phyloP scores from a whole-genome alignment of 257 asterid genomes.

The Capsicum pubescens region DNA sequence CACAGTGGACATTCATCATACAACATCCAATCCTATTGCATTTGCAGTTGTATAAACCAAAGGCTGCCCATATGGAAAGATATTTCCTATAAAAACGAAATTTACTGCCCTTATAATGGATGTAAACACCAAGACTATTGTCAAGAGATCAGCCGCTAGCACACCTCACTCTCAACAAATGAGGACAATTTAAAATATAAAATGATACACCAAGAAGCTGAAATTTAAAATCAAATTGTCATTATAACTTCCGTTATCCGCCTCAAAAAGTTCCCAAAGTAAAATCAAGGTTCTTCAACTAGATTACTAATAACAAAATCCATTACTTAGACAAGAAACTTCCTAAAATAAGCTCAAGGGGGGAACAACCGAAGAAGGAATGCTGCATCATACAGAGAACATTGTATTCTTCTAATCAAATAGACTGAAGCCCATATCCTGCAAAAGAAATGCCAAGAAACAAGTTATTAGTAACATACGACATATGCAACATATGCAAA shows the following conservation, averaged over 20 bases:
- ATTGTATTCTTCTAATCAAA: conserved; percentile 13
- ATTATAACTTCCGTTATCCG: background rate
- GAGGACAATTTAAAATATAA: background rate
- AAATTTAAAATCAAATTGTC: background rate
- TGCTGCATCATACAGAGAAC: background rate
- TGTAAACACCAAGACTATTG: background rate
- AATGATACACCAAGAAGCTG: background rate
- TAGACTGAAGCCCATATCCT: conserved; percentile 27
- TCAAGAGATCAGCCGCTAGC: background rate
- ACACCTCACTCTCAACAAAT: background rate
- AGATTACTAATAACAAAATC: background rate
- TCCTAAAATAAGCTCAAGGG: background rate
- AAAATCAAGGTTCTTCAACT: conserved; percentile 19
- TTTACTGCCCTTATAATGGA: too few species aligned
- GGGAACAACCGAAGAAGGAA: background rate
- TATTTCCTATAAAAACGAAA: too few species aligned
- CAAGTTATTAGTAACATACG: background rate
- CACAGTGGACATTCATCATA: conserved; percentile 73
- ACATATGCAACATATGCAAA: background rate
- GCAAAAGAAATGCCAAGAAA: conserved; percentile 4
- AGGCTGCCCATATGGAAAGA: too few species aligned
- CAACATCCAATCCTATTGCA: conserved; percentile 13
- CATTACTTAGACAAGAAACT: background rate
- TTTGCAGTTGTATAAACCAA: background rate
- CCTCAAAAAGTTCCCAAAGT: background rate